Conservation (phyloP, 768 basidiomycete genomes). For the Suillus lakei region DNA sequence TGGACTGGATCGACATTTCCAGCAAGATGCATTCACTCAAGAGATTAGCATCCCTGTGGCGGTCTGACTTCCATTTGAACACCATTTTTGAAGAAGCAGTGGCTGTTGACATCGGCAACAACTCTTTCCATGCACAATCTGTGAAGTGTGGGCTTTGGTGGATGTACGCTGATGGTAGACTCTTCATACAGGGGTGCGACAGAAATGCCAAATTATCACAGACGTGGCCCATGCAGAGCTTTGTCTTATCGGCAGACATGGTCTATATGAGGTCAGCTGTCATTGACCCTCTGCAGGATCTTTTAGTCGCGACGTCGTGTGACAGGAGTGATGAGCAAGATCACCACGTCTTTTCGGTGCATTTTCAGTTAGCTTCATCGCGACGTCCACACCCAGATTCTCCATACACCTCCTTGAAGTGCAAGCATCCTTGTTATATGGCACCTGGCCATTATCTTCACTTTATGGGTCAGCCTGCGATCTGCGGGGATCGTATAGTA, state of each 20-base stretch:
- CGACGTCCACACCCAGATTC: neutral
- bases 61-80: neutral
- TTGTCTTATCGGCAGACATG: neutral
- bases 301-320: neutral
- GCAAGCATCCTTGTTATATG: neutral
- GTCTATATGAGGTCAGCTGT: neutral
- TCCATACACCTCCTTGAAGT: neutral
- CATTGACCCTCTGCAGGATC: neutral
- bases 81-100: neutral
- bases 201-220: neutral
- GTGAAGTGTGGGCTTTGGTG: slow-evolving; percentile 6
- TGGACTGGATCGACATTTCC: neutral
- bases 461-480: neutral
- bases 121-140: neutral
- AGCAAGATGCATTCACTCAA: neutral
- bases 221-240: neutral
- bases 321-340: fast-evolving
- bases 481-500: neutral
- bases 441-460: neutral
- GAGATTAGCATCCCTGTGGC: neutral
- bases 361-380: neutral
- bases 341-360: neutral
- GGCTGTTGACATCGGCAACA: neutral
- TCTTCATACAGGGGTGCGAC: neutral
- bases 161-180: neutral